Evolutionary conservation across 2,329 filamentous ascomycete genomes (phyloP).

Genomic region (Alternaria arbusti): DNA sequence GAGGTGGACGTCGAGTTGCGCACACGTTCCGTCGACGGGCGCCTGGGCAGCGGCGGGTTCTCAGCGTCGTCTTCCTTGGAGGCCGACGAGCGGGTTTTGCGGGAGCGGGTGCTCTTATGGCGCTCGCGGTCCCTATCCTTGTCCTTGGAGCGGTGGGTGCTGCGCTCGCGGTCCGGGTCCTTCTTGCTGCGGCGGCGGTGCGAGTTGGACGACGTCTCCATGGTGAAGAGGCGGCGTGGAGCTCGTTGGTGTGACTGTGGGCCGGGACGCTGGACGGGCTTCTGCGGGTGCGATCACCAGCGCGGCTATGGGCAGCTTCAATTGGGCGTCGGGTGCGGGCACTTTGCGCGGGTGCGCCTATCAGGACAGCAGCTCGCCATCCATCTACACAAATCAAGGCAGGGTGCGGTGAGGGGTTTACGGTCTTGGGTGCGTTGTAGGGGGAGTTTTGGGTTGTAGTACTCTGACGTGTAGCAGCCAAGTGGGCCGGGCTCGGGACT

Average conservation of each 20-base stretch:
- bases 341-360: slow-evolving; percentile 38
- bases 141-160: slow-evolving; percentile 32
- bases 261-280: slow-evolving; percentile 19
- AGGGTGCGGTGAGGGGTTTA: slow-evolving; percentile 15
- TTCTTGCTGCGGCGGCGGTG: slow-evolving; percentile 47
- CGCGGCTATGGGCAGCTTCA: slow-evolving; percentile 37
- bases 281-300: slow-evolving; percentile 31
- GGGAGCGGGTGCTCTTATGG: slow-evolving; percentile 35
- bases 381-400: slow-evolving; percentile 29
- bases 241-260: slow-evolving; percentile 27
- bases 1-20: slow-evolving; percentile 33
- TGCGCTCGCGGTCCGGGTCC: slow-evolving; percentile 35
- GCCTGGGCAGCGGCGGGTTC: slow-evolving; percentile 25
- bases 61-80: slow-evolving; percentile 34
- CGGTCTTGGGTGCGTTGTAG: slow-evolving; percentile 13
- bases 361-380: slow-evolving; percentile 35
- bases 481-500: slow-evolving; percentile 15
- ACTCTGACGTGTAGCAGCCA: slow-evolving; percentile 26
- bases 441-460: slow-evolving; percentile 16
- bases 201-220: slow-evolving; percentile 42
- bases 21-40: slow-evolving; percentile 34
- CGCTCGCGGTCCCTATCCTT: slow-evolving; percentile 32
- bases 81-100: slow-evolving; percentile 40
- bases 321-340: slow-evolving; percentile 37
- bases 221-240: slow-evolving; percentile 26